Evolutionary conservation across 1,284 basidiomycete genomes (phyloP), one percentile per base, ranked within the genome.

Genomic region (Testicularia cyperi): DNA sequence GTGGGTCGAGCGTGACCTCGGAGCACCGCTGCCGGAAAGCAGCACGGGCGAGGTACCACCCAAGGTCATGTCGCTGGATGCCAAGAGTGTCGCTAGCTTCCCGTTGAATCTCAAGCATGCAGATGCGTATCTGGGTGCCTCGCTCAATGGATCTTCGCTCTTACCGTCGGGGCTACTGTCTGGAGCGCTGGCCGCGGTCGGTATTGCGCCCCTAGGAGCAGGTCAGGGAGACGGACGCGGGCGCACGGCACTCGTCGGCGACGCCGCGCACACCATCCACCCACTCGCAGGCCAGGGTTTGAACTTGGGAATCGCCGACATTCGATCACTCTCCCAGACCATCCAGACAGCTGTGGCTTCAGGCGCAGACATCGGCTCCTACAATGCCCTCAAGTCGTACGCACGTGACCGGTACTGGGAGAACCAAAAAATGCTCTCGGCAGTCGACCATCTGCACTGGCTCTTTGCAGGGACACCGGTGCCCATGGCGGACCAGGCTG

Each of bases 241-340:
- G 1, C 83, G 94, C 3, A 92, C 88, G 0, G 92, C 86, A 1
- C 83, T 98, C 3, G 84, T 98, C 1, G 95, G 95, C 5, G 95
- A 98, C 77, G 92, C 95, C 1, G 94, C 92, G 13, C 95, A 98
- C 72, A 90, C 90, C 0, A 83, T 91, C 5, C 95, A 98, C 72
- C 95, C 95, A 0, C 83, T 98, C n/a, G 94, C 92, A 0, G 95
- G 95, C 1, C 95, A 98, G 74, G 95, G 94, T 0, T 80, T 98
- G 30, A 98, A 99, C 76, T 80, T 94, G 68, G 95, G 94, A 15
- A 79, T 99, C 14, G 88, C 82, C 2, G 94, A 99, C 73, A 90
- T 66, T 1, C 58, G 70, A 7, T 57, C 63, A 9, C 55, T 75
- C 7, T 38, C 42, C 9, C 13, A 29, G 9, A 53, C 67, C 8